Conservation (phyloP, 2,329 filamentous ascomycete genomes). For the Diaporthe nobilis region DNA sequence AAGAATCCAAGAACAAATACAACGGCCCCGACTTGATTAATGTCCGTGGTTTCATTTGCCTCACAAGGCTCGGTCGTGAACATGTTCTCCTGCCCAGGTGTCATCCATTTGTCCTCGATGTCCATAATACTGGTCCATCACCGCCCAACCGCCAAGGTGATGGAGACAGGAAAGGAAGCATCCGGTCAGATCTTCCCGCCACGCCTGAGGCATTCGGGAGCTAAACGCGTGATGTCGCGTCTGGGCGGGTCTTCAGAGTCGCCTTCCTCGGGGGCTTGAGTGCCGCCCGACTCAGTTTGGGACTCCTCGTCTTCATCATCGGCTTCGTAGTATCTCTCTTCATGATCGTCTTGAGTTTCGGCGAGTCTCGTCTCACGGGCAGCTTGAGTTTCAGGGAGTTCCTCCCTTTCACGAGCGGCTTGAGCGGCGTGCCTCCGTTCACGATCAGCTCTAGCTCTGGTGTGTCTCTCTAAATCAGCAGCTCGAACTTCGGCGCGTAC, state of each 20-base stretch:
- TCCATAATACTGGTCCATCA: not conserved
- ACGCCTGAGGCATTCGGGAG: not conserved
- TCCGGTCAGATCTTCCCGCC: not conserved
- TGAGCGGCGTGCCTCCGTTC: too few relatives aligned
- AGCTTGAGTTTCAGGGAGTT: not conserved
- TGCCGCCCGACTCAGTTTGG: not conserved
- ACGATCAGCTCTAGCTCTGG: not conserved
- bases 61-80: too few relatives aligned
- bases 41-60: too few relatives aligned
- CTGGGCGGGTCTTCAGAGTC: too few relatives aligned
- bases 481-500: not conserved
- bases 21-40: too few relatives aligned
- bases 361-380: not conserved
- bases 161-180: not conserved
- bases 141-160: not conserved
- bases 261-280: not conserved
- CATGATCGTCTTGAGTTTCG: not conserved
- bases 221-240: too few relatives aligned
- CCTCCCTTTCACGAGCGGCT: not conserved
- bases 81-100: too few relatives aligned
- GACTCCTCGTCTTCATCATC: not conserved
- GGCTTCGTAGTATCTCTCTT: not conserved
- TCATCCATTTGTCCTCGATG: not conserved
- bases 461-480: too few relatives aligned
- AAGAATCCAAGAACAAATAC: too few relatives aligned